phyloP scores from a whole-genome alignment of 2,329 filamentous ascomycete species.

The Exophiala calicioides region DNA sequence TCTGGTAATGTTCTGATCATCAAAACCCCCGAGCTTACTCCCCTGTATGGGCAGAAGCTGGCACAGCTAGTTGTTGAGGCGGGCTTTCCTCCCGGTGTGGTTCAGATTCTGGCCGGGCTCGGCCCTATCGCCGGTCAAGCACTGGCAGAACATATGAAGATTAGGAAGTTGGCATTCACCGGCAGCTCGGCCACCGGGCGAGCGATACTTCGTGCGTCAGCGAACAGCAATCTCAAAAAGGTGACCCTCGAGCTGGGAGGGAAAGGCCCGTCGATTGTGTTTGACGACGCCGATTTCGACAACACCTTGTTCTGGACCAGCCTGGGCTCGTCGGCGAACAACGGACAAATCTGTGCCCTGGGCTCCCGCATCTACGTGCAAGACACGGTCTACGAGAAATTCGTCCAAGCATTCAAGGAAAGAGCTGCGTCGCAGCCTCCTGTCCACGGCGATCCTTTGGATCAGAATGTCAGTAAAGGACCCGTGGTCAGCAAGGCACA shows the following conservation, averaged over 20 bases:
- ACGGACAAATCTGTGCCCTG: conserved; percentile 38
- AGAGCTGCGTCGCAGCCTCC: conserved; percentile 60
- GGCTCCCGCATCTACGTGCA: conserved; percentile 40
- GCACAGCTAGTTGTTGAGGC: conserved; percentile 51
- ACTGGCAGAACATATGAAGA: conserved; percentile 34
- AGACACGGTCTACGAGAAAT: conserved; percentile 35
- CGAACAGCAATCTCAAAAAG: conserved; percentile 38
- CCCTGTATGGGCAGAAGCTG: conserved; percentile 52
- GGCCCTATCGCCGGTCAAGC: conserved; percentile 56
- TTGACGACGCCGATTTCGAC: conserved; percentile 38
- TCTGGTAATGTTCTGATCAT: conserved; percentile 69
- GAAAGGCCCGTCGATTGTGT: conserved; percentile 37
- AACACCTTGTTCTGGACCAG: conserved; percentile 37
- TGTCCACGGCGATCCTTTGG: conserved; percentile 70
- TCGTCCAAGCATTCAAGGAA: conserved; percentile 39
- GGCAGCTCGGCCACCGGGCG: conserved; percentile 36
- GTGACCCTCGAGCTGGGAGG: conserved; percentile 40
- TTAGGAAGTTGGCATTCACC: conserved; percentile 40
- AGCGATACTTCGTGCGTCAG: conserved; percentile 34
- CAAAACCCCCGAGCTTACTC: conserved; percentile 65
- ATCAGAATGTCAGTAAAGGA: conserved; percentile 69
- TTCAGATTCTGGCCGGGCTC: conserved; percentile 63
- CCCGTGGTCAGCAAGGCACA: conserved; percentile 72
- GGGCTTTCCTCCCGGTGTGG: conserved; percentile 58
- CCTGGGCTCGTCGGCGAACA: conserved; percentile 36